phyloP scores from a whole-genome alignment of 306 rosid genomes.

The Phaseolus lunatus region DNA sequence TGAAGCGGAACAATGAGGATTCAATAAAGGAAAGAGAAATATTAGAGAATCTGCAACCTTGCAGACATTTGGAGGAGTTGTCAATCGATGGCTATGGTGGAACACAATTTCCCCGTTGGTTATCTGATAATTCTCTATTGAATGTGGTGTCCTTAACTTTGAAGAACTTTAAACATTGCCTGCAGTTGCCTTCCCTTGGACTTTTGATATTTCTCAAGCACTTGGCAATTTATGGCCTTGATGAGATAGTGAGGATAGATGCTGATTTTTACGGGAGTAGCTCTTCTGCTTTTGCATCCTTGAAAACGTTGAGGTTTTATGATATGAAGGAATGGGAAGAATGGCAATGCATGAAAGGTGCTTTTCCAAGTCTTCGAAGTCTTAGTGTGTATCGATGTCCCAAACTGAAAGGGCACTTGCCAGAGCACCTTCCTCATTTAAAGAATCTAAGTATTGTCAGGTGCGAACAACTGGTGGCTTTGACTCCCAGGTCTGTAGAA shows the following conservation, averaged over 20 bases:
- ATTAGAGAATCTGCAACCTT: neutral
- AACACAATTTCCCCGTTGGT: neutral
- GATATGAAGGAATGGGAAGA: neutral
- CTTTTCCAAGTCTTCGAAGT: too few relatives aligned
- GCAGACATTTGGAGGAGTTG: neutral
- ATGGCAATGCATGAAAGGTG: too few relatives aligned
- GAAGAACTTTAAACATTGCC: neutral
- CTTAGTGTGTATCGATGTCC: rapidly evolving
- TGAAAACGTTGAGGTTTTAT: neutral
- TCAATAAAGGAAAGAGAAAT: neutral
- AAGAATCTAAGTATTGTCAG: rapidly evolving
- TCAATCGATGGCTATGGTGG: neutral
- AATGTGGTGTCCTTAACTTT: neutral
- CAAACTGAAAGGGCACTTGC: too few relatives aligned
- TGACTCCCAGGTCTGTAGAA: neutral
- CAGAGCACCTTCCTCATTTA: too few relatives aligned
- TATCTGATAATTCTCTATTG: neutral
- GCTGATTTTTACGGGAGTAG: neutral
- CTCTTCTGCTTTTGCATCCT: neutral
- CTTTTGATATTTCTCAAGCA: neutral
- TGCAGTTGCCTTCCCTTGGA: neutral
- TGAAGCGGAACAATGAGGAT: neutral
- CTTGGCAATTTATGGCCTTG: neutral
- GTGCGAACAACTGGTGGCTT: too few relatives aligned
- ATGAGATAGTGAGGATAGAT: neutral